Percentiles rank a stretch among this genome's conserved stretches.
Conservation (phyloP, 768 basidiomycete species). For the Xerocomellus intermedius region DNA sequence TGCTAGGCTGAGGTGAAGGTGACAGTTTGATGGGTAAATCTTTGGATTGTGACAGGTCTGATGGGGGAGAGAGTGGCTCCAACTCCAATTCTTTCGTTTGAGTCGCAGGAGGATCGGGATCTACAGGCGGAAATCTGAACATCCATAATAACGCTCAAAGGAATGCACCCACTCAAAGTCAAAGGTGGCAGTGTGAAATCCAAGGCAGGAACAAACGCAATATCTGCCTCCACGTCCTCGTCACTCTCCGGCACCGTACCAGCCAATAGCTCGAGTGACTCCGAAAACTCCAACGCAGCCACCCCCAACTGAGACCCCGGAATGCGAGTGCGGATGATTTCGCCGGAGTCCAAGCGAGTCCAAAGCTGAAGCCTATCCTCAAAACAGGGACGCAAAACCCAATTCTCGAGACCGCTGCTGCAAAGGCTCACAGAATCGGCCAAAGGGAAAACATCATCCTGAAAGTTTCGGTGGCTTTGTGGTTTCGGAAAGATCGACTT, state of each 20-base stretch:
- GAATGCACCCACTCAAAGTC: slow-evolving; percentile 18
- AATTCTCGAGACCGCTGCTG: slow-evolving; percentile 61
- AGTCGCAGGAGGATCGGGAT: slow-evolving; percentile 22
- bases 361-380: slow-evolving; percentile 68
- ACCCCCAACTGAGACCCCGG: slow-evolving; percentile 55
- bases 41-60: slow-evolving; percentile 2
- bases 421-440: slow-evolving; percentile 18
- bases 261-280: slow-evolving; percentile 62
- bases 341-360: slow-evolving; percentile 40
- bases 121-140: slow-evolving; percentile 18
- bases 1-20: background rate
- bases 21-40: background rate
- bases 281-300: slow-evolving; percentile 71
- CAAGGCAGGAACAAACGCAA: slow-evolving; percentile 16
- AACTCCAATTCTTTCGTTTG: slow-evolving; percentile 1
- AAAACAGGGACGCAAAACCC: slow-evolving; percentile 73
- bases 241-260: slow-evolving; percentile 37
- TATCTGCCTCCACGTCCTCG: slow-evolving; percentile 9
- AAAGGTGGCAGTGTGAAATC: slow-evolving; percentile 18
- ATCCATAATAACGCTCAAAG: background rate
- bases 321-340: slow-evolving; percentile 39
- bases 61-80: slow-evolving; percentile 3
- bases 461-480: slow-evolving; percentile 35
- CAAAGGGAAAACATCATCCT: slow-evolving; percentile 24
- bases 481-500: slow-evolving; percentile 30